A percentile compares a stretch with the other conserved stretches of the same genome.
phyloP scores from a whole-genome alignment of 768 basidiomycete species.

The Kwoniella dendrophila region DNA sequence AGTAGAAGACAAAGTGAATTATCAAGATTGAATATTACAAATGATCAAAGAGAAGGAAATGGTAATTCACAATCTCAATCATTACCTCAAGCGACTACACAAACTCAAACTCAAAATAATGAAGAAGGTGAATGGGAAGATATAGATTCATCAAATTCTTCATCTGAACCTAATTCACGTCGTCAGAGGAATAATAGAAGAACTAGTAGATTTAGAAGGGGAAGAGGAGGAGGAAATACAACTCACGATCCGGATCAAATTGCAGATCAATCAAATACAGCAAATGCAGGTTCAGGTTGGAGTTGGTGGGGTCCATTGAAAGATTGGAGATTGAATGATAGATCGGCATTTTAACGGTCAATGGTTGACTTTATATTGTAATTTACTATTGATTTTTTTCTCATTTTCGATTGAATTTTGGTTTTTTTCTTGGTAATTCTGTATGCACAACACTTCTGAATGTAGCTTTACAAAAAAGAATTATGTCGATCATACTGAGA shows the following conservation, averaged over 20 bases:
- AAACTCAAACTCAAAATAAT: neutral
- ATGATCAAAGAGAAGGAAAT: neutral
- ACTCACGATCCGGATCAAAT: too few relatives aligned
- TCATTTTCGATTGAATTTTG: too few relatives aligned
- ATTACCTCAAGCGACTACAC: neutral
- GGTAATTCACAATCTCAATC: neutral
- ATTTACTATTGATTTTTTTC: too few relatives aligned
- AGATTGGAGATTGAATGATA: conserved; percentile 48
- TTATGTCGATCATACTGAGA: too few relatives aligned
- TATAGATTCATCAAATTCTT: conserved; percentile 24
- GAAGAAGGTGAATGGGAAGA: conserved; percentile 34
- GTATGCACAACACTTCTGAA: too few relatives aligned
- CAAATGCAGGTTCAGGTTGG: conserved; percentile 38
- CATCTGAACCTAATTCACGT: conserved; percentile 8
- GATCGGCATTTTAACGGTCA: conserved; percentile 30
- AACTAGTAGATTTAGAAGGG: neutral
- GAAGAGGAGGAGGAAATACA: neutral
- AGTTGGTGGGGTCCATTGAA: conserved; percentile 56
- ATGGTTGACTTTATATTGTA: neutral
- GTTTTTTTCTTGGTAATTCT: too few relatives aligned
- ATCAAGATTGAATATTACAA: neutral
- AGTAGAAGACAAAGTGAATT: conserved; percentile 4
- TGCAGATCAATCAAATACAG: too few relatives aligned
- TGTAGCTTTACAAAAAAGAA: too few relatives aligned
- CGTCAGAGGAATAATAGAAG: conserved; percentile 13